These are phyloP conservation scores for Benincasa hispida DNA, from an alignment of 306 rosid genomes.

Conservation along the genomic window DNA sequence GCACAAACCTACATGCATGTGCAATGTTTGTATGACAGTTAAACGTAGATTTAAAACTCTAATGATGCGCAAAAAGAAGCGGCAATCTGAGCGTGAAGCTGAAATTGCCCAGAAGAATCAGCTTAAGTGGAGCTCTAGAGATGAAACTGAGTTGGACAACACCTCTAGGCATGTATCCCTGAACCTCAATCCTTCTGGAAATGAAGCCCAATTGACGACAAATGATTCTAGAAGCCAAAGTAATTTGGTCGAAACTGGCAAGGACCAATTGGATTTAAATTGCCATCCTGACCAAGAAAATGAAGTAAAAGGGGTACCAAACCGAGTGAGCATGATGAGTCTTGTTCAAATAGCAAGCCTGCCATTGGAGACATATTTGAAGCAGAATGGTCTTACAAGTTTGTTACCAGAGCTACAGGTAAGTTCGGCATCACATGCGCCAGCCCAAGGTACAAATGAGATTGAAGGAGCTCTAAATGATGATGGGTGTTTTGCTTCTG, in stretches of 20 bases:
- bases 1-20: slow-evolving; percentile 94
- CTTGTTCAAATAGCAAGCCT: slow-evolving; percentile 83
- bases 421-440: slow-evolving; percentile 45
- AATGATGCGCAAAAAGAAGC: slow-evolving; percentile 92
- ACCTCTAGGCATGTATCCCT: slow-evolving; percentile 46
- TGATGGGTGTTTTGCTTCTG: slow-evolving; percentile 35
- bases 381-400: slow-evolving; percentile 83
- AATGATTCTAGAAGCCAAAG: slow-evolving; percentile 55
- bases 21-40: slow-evolving; percentile 90
- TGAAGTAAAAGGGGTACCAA: slow-evolving; percentile 30
- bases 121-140: slow-evolving; percentile 42
- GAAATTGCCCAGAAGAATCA: slow-evolving; percentile 81
- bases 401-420: slow-evolving; percentile 60
- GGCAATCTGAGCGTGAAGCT: slow-evolving; percentile 96
- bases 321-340: slow-evolving; percentile 53
- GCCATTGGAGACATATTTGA: slow-evolving; percentile 65
- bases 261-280: slow-evolving; percentile 74
- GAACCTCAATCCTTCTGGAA: slow-evolving; percentile 46
- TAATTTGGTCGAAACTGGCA: slow-evolving; percentile 41
- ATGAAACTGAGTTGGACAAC: slow-evolving; percentile 71
- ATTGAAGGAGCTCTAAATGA: slow-evolving; percentile 45
- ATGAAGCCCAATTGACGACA: slow-evolving; percentile 39
- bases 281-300: slow-evolving; percentile 65
- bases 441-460: slow-evolving; percentile 40
- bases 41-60: slow-evolving; percentile 92